Evolutionary conservation across 768 basidiomycete species (phyloP), one percentile per base, ranked within the genome.

Genomic region (Daedaleopsis sinensis): DNA sequence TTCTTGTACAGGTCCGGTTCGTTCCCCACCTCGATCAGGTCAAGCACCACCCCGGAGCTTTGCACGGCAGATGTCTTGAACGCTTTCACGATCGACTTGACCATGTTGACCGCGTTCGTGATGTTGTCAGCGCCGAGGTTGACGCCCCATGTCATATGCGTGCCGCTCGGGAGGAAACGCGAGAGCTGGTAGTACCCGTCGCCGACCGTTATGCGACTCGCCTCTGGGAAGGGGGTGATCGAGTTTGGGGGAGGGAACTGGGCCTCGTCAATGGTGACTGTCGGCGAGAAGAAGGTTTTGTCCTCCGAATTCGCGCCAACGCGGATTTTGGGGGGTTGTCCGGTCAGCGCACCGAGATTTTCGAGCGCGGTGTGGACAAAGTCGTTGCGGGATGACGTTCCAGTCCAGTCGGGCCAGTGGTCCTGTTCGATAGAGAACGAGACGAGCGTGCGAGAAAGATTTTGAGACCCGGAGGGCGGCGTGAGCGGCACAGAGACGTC

Each of bases 391-490:
- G 78, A 72, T 7, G 65, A 59, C 12, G 76, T 78, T 1, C 89
- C 88, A 12, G 74, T 74, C 88, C 89, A 91, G 62, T 89, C 88
- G 10, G 78, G 76, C 87, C 87, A 90, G 35, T 84, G 76, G 64
- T 90, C 88, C 71, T 87, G 83, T 66, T 89, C 89, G 57, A 90
- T 82, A 36, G 88, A 90, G 64, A 89, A 82, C 0, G 85, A 87
- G 27, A 89, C 65, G 10, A 88, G 73, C 12, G 82, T 81, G 7
- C 79, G 77, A 8, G 76, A 72, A 2, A 88, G 71, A 1, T 58
- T 59, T 11, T 74, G 68, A 4, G 83, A 76, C 43, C 51, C 64
- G 5, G 67, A 58, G 1, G 82, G 81, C 19, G 77, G 67, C 10
- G 65, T 55, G 39, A 79, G 62, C 10, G 82, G 77, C 23, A 88